Evolutionary conservation across 768 basidiomycete genomes (phyloP), one percentile per base, ranked within the genome.

Genomic region (Russula sp.): DNA sequence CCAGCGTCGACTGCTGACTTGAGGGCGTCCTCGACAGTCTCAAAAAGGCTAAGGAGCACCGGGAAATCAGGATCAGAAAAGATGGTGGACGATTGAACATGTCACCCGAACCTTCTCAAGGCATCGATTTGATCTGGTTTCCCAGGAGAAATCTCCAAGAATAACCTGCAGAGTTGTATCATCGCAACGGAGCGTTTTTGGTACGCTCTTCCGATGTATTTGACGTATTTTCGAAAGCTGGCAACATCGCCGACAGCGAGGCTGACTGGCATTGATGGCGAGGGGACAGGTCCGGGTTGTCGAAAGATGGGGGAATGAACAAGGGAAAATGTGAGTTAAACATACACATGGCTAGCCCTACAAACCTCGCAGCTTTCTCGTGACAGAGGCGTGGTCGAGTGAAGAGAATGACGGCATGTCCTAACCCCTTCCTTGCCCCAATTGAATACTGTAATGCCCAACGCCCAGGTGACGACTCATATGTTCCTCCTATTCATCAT

Each of bases 101-200:
- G 30, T 24, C 13, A 61, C 46, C 24, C 16, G 20, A 50, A 65
- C 64, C 64, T 61, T 65, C 24, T 61, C 60, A 65, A 40, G 14
- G 64, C 59, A 11, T 65, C 64, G 2, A 57, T 57, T 46, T 65
- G 64, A 61, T 65, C 60, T 44, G 59, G 59, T 26, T 65, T 65
- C 32, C 64, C 64, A 0, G 59, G 55, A 51, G 64, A 65, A 18
- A 65, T 65, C 55, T 65, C 64, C 49, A 65, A 22, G 50, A 65
- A 65, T 14, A 65, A 30, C 22, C 64, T 57, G 26, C 59, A 65
- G n/a, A 65, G 60, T 28, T 65, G 64, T 34, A 65, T 65, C 64
- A 65, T 65, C 2, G 64, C 64, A 50, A 65, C 49, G 18, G 64
- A 65, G 26, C 64, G 64, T 48, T 65, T 65, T 22, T 65, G 64